Evolutionary conservation across 768 basidiomycete species (phyloP).

Genomic region (Mycena amicta): DNA sequence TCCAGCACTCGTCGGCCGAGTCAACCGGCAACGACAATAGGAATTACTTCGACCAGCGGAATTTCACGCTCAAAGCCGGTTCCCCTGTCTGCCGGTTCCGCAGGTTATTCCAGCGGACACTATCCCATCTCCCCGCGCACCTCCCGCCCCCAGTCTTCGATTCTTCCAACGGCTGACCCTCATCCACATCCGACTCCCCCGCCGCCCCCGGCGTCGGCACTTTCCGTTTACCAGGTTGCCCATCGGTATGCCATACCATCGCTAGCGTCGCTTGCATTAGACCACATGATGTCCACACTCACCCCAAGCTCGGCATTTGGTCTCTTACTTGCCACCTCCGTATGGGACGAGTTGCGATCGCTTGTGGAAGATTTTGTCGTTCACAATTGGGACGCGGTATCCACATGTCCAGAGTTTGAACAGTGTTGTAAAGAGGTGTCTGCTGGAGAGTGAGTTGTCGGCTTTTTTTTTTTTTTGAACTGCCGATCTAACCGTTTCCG

Average conservation of each 20-base stretch:
- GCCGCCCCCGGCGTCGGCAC: conserved; percentile 68
- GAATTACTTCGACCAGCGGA: conserved; percentile 6
- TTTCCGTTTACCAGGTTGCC: conserved; percentile 76
- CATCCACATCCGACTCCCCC: conserved; percentile 69
- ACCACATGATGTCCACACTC: conserved; percentile 73
- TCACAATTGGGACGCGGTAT: conserved; percentile 75
- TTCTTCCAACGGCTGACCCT: conserved; percentile 55
- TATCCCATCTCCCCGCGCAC: conserved; percentile 53
- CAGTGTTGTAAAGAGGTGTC: conserved; percentile 72
- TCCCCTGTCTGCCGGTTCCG: conserved; percentile 39
- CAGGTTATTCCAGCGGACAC: conserved; percentile 38
- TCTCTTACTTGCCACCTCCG: conserved; percentile 64
- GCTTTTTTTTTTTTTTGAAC: background rate
- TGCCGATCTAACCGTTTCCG: conserved; percentile 5
- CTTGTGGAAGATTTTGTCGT: conserved; percentile 78
- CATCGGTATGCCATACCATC: conserved; percentile 74
- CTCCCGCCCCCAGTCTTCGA: conserved; percentile 37
- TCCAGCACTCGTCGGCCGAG: conserved; percentile 23
- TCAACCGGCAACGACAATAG: conserved; percentile 8
- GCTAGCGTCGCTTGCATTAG: conserved; percentile 66
- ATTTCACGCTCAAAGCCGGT: conserved; percentile 43
- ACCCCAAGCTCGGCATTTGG: conserved; percentile 69
- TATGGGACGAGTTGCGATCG: conserved; percentile 65
- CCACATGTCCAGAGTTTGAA: conserved; percentile 64
- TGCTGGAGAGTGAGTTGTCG: conserved; percentile 63